A percentile compares a stretch with the other conserved stretches of the same genome.
Evolutionary conservation across 176 grass and related monocot species (phyloP).

Genomic region (Urochloa ruziziensis): DNA sequence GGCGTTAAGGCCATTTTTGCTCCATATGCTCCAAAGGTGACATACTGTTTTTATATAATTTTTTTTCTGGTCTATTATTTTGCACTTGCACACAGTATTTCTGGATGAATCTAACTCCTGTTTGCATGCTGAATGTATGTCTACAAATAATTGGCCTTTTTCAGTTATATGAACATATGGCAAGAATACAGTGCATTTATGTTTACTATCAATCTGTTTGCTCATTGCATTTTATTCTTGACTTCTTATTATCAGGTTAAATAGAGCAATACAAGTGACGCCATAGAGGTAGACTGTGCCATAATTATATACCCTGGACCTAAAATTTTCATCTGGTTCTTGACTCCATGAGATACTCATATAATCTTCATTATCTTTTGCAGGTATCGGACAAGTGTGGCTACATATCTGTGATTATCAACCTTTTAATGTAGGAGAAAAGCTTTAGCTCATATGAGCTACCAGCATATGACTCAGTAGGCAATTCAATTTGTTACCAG

Average conservation of each 20-base stretch:
- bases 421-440: conserved; percentile 32
- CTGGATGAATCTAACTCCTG: not conserved
- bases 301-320: not conserved
- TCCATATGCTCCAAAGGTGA: conserved; percentile 60
- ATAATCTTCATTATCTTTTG: not conserved
- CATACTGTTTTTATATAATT: not conserved
- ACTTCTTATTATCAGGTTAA: conserved; percentile 18
- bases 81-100: conserved; percentile 4
- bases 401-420: conserved; percentile 32
- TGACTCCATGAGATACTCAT: not conserved
- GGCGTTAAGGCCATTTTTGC: conserved; percentile 74
- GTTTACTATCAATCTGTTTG: not conserved
- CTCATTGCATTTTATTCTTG: conserved; percentile 19
- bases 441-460: conserved; percentile 24
- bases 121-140: not conserved
- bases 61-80: not conserved
- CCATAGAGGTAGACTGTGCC: not conserved
- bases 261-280: conserved; percentile 29
- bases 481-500: conserved; percentile 38
- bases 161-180: not conserved
- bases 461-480: conserved; percentile 29
- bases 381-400: conserved; percentile 18
- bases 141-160: not conserved
- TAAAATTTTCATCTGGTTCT: not conserved
- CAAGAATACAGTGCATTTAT: not conserved